Conservation (phyloP, 2,329 filamentous ascomycete species). For the Trichoderma guizhouense region DNA sequence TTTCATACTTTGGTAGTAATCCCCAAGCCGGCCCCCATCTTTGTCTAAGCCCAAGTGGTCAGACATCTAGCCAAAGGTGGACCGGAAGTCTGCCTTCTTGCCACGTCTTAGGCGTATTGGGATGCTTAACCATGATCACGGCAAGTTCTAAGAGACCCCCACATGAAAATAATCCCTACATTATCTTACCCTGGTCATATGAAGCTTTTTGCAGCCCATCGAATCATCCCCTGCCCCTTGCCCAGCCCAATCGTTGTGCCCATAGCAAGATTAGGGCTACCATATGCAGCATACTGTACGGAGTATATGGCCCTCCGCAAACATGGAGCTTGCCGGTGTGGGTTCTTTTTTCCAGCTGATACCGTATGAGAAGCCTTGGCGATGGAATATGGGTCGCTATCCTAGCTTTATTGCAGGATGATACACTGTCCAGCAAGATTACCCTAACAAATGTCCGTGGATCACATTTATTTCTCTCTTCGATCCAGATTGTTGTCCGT, state of each 20-base stretch:
- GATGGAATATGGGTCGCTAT: not conserved
- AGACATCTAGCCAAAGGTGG: not conserved
- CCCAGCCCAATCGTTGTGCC: not conserved
- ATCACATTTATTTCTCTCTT: not conserved
- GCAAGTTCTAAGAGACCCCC: not conserved
- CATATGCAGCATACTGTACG: not conserved
- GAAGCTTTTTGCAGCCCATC: not conserved
- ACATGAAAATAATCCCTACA: not conserved
- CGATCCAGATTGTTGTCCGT: not conserved
- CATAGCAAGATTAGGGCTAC: slow-evolving; percentile 6
- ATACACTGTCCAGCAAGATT: not conserved
- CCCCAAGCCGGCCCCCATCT: not conserved
- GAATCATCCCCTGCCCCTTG: not conserved
- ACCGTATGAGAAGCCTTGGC: not conserved
- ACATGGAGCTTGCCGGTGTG: not conserved
- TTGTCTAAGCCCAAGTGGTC: not conserved
- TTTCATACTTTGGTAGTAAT: not conserved
- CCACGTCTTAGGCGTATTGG: not conserved
- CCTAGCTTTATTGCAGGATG: not conserved
- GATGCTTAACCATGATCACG: not conserved
- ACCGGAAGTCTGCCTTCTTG: not conserved
- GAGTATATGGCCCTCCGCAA: not conserved
- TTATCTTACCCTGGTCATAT: not conserved
- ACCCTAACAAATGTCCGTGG: not conserved
- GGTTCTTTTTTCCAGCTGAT: not conserved